A percentile compares a stretch with the other conserved stretches of the same genome.
These are phyloP conservation scores for Lepiota brunneoincarnata DNA, from an alignment of 768 basidiomycete genomes.

Conservation along the genomic window DNA sequence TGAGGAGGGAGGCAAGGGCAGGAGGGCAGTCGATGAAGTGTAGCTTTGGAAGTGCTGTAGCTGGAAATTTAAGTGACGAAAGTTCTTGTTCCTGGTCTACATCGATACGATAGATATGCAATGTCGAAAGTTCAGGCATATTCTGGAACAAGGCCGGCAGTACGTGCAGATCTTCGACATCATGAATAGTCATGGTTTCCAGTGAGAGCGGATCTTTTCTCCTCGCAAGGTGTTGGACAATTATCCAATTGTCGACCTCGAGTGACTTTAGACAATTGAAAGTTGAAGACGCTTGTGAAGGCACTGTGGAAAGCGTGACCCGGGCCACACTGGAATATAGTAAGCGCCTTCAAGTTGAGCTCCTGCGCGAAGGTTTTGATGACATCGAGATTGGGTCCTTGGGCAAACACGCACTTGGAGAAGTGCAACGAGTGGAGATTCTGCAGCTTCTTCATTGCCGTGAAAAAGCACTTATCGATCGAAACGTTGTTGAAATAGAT, in stretches of 20 bases:
- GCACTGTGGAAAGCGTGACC: neutral
- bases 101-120: slow-evolving; percentile 4
- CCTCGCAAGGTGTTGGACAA: neutral
- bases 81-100: neutral
- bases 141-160: neutral
- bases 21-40: slow-evolving; percentile 4
- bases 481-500: neutral
- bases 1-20: neutral
- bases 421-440: neutral
- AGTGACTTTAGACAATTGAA: neutral
- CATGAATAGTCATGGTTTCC: neutral
- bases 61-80: neutral
- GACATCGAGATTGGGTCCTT: neutral
- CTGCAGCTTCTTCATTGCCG: neutral
- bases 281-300: neutral
- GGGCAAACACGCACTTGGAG: neutral
- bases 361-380: neutral
- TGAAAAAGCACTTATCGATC: slow-evolving; percentile 2
- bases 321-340: neutral
- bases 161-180: neutral
- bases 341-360: neutral
- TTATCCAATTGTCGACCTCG: slow-evolving; percentile 3
- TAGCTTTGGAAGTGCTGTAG: neutral
- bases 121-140: neutral
- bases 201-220: neutral